Evolutionary conservation across 768 basidiomycete genomes (phyloP), one percentile per base, ranked within the genome.

Genomic region (Leucocoprinus birnbaumii): DNA sequence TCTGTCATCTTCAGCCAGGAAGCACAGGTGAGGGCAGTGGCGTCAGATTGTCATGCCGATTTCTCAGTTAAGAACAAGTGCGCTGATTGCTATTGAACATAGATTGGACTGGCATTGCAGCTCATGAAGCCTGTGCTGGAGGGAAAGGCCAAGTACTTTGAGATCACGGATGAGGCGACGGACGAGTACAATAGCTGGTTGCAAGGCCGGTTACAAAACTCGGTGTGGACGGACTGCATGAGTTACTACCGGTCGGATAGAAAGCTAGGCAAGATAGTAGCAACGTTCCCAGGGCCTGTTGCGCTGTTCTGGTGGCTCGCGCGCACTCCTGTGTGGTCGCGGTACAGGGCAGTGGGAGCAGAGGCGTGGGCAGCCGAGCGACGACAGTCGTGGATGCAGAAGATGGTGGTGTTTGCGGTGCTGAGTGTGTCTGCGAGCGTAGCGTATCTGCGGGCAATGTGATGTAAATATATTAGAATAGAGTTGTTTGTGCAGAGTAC

Each of bases 1-100:
- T 84, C 84, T 22, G 72, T 80, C 34, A 71, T 85, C 45, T 84
- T 80, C 62, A 73, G 71, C 49, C 73, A 80, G 58, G 84, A 85
- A 63, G 69, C 74, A 6, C 82, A 85, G 76, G 83, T 80, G 42
- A 48, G 38, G 4, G 16, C 13, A 4, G 68, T 25, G 18, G 55
- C 26, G 40, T 9, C 13, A 24, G 38, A 31, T 31, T 31, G 31
- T 31, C 31, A 31, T 34, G 38, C 38, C 53, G 49, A 51, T 53
- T 6, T 14, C 58, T 64, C 47, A 41, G 31, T n/a, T n/a, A n/a
- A 42, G 11, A 35, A 31, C 41, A 26, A 5, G 24, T 40, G 41
- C 35, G 46, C 53, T 56, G 52, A 56, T 38, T 48, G 6, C 6
- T 3, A 51, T 53, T 46, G 45, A 40, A 38, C 14, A 41, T 59